phyloP scores from a whole-genome alignment of 2,329 filamentous ascomycete species.

The Helicocarpus griseus region DNA sequence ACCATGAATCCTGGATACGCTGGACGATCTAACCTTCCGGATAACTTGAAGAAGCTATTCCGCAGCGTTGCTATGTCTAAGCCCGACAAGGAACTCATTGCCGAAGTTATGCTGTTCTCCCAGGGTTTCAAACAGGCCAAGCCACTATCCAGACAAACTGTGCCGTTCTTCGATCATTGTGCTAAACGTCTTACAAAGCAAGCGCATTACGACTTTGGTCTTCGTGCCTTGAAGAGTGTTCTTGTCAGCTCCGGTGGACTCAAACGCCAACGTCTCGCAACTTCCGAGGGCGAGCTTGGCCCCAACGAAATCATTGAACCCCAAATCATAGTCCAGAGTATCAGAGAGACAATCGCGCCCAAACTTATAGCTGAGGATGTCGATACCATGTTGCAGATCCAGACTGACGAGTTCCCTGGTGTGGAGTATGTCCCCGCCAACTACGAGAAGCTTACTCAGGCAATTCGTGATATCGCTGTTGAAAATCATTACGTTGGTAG shows the following conservation, averaged over 20 bases:
- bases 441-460: conserved; percentile 65
- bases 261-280: conserved; percentile 70
- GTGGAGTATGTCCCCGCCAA: conserved; percentile 88
- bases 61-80: conserved; percentile 99
- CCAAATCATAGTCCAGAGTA: conserved; percentile 96
- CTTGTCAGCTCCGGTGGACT: conserved; percentile 94
- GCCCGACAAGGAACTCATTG: conserved; percentile 97
- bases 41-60: conserved; percentile 99
- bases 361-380: conserved; percentile 93
- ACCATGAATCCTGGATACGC: conserved; percentile 99
- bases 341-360: conserved; percentile 94
- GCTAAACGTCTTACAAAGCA: conserved; percentile 76
- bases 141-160: conserved; percentile 82
- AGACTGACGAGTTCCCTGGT: conserved; percentile 79
- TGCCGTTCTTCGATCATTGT: conserved; percentile 96
- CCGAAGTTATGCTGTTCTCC: conserved; percentile 99
- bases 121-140: conserved; percentile 98
- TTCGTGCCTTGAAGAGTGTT: conserved; percentile 96
- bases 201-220: conserved; percentile 96
- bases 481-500: conserved; percentile 84
- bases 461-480: conserved; percentile 71
- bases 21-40: conserved; percentile 91
- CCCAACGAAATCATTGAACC: conserved; percentile 73
- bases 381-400: conserved; percentile 74
- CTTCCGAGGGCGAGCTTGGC: conserved; percentile 46